phyloP scores from a whole-genome alignment of 305 asterid genomes.

The Fraxinus sp. region DNA sequence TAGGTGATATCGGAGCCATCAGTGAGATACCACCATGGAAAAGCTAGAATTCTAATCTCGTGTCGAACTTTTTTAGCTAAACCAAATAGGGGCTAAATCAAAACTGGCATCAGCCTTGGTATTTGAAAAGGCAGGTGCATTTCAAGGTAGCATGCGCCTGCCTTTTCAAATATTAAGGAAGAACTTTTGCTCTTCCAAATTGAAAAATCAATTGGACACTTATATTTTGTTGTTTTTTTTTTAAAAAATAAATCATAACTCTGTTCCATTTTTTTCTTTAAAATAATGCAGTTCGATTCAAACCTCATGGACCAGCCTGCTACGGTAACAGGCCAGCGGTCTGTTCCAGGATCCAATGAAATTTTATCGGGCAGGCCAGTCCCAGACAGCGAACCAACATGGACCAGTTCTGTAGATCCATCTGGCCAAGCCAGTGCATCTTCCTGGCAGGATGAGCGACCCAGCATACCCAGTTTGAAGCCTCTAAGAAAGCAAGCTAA shows the following conservation, averaged over 20 bases:
- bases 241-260: not conserved
- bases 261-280: not conserved
- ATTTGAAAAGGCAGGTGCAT: not conserved
- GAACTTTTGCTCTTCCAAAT: not conserved
- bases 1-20: too few relatives aligned
- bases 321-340: not conserved
- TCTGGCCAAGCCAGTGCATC: not conserved
- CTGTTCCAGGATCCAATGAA: not conserved
- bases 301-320: not conserved
- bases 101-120: not conserved
- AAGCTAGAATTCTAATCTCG: too few relatives aligned
- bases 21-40: too few relatives aligned
- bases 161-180: not conserved
- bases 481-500: not conserved
- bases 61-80: too few relatives aligned
- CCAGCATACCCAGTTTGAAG: not conserved
- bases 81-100: not conserved
- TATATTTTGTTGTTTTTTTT: too few relatives aligned
- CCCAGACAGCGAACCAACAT: not conserved
- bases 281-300: not conserved
- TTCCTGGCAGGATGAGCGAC: not conserved
- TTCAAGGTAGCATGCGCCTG: not conserved
- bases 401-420: not conserved
- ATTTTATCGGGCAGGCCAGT: not conserved
- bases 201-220: not conserved